Base-by-base conservation (phyloP, 2,329 filamentous ascomycete species). In the Fusarium nelsonii region DNA sequence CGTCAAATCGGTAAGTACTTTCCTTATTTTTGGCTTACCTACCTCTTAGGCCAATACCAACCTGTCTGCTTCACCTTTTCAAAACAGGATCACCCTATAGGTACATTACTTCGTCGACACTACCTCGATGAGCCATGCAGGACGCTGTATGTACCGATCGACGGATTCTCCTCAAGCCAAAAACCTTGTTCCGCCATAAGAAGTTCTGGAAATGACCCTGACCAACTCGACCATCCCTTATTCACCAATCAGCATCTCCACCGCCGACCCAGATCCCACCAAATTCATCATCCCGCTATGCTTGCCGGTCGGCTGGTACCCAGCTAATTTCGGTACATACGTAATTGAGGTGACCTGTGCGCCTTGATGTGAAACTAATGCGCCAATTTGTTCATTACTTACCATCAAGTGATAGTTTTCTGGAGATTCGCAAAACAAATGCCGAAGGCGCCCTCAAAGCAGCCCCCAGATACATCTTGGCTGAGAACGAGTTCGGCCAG, bases 171-270 rank as follows among this genome's bases (percentile, higher is more conserved):
- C 60, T 71, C 66, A 72, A 65, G 61, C 63, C 60, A 59, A 68
- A 23, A 72, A 70, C 73, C 71, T 67, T 73, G 71, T 68, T 65
- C 61, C 66, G 56, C 49, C 56, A 66, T 63, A 52, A 68, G 63
- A 62, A 58, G 43, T 75, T 75, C 71, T 69, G 71, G 71, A 75
- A 74, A 48, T 62, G 44, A 64, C 40, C 73, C 70, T 68, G 52
- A 62, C 65, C 16, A 70, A 51, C 68, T 63, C 46, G 46, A 44
- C 33, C 40, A 36, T 46, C 43, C 32, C 30, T 48, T 30, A 8
- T 18, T 48, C 58, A 45, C 73, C 71, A 74, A 73, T 74, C 40
- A 63, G 20, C 40, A 15, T 12, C 9, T 28, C 18, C 15, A 16
- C 34, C 34, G n/a, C 28, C 26, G 30, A 52, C 44, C 58, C 58